A percentile compares a stretch with the other conserved stretches of the same genome.
phyloP scores from a whole-genome alignment of 495 filamentous ascomycete species.

The Penicillium longicatenatum region DNA sequence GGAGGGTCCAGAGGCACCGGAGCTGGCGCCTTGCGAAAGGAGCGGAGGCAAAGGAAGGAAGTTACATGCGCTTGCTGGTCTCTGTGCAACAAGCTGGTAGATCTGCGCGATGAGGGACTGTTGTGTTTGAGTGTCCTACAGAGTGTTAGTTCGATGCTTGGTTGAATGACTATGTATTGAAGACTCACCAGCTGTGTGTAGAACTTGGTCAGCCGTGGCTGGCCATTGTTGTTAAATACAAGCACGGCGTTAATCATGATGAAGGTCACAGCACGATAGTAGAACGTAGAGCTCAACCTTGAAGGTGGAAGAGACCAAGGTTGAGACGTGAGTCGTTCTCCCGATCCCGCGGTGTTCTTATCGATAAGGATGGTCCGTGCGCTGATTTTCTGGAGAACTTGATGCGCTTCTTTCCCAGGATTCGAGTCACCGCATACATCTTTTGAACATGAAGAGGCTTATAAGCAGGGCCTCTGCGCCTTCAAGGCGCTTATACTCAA shows the following conservation, averaged over 20 bases:
- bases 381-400: conserved; percentile 21
- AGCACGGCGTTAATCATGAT: conserved; percentile 98
- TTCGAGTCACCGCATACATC: not conserved
- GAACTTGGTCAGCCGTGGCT: conserved; percentile 96
- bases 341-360: conserved; percentile 13
- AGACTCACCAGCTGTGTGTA: conserved; percentile 88
- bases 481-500: conserved; percentile 13
- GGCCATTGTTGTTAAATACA: conserved; percentile 97
- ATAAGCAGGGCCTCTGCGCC: conserved; percentile 9
- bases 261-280: not conserved
- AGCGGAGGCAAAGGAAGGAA: conserved; percentile 84
- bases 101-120: conserved; percentile 96
- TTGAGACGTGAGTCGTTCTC: not conserved
- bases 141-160: conserved; percentile 8
- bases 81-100: conserved; percentile 92
- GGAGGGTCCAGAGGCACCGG: conserved; percentile 61
- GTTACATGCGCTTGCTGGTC: conserved; percentile 87
- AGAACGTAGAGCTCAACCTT: not conserved
- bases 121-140: conserved; percentile 88
- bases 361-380: conserved; percentile 23
- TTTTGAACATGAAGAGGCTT: conserved; percentile 6
- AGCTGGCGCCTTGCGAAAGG: conserved; percentile 63
- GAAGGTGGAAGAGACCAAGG: not conserved
- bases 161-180: not conserved
- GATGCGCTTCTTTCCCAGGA: conserved; percentile 2